Base-by-base conservation (phyloP, 2,329 filamentous ascomycete genomes). In the Nakataea oryzae region DNA sequence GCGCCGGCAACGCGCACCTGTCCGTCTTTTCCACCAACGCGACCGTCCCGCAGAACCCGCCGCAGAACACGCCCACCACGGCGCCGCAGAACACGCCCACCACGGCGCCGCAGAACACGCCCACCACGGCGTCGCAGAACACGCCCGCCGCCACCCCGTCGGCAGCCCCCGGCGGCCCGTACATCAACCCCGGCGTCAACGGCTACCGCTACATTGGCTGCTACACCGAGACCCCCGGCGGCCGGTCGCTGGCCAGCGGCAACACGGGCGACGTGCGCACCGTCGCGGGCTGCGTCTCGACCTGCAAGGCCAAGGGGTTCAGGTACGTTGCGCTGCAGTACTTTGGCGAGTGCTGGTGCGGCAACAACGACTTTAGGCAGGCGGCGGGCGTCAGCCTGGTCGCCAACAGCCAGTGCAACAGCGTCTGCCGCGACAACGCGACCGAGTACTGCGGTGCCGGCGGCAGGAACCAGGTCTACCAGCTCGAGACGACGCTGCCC, bases 21-120 rank as follows among this genome's bases (percentile, higher is more conserved):
- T 83, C 77, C 55, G 66, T 83, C 1, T 84, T 81, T 61, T 77
- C 76, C 4, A 66, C 64, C 54, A 64, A 64, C 41, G 54, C 62
- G 26, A 62, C 34, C n/a, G 27, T 60, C 50, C 67, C 56, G 61
- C 68, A 58, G 28, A 29, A 21, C 26, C 24, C 27, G 28, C 41
- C 41, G 41, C 41, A 1, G 12, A 47, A 14, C 54, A 29, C 61
- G n/a, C 24, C 54, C 21, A 41, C 61, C 12, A 21, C 56, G 29
- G 21, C 60, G 29, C 1, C 54, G 11, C 27, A n/a, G 34, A 5
- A 17, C 47, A 24, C 57, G 24, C 3, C 47, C 26, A 9, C 26
- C 58, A 50, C 64, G 1, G 62, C 41, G 41, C 41, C 41, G 9
- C 17, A n/a, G 17, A 59, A 66, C 1, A 24, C 57, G 24, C 3